Evolutionary conservation across 176 grass and related monocot species (phyloP), one percentile per base, ranked within the genome.

Genomic region (Leersia perrieri): DNA sequence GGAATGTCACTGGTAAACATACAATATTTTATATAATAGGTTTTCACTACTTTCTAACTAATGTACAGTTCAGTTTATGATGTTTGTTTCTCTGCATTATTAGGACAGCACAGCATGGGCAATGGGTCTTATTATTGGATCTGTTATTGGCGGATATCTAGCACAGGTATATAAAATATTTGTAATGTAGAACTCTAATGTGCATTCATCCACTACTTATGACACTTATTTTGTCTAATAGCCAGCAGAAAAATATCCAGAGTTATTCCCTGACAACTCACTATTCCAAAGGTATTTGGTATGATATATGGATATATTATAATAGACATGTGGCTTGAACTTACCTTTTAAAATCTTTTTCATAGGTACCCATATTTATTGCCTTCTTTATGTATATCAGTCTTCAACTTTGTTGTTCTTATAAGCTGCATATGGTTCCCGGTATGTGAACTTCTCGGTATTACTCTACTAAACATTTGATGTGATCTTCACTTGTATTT

Each of bases 221-320:
- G 40, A 41, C 0, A n/a, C n/a, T n/a, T 12, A 41, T 41, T 74
- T 69, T 27, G 5, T 11, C 42, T 25, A 9, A 5, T 82, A 97
- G 94, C 94, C 94, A 84, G 89, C 94, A 69, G 91, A 97, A 86
- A 97, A 97, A 11, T 97, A 84, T 86, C 94, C 94, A 27, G 77
- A 40, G 58, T 97, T 40, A 94, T 97, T 84, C 88, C 94, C 11
- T 76, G 68, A 2, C 40, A 41, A 94, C 68, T 97, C 94, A 34
- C 9, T 97, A 1, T 90, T 94, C 33, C 87, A 84, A 74, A 90
- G 94, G 94, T 97, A 90, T 77, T 34, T 82, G 39, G 31, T 57
- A 41, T 41, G 11, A 41, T 11, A 41, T 11, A 41, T 41, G 9
- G 12, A 41, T 41, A 41, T 2, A 2, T 41, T 41, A 12, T 41